phyloP scores from a whole-genome alignment of 306 rosid genomes.

The Prinsepia uniflora region DNA sequence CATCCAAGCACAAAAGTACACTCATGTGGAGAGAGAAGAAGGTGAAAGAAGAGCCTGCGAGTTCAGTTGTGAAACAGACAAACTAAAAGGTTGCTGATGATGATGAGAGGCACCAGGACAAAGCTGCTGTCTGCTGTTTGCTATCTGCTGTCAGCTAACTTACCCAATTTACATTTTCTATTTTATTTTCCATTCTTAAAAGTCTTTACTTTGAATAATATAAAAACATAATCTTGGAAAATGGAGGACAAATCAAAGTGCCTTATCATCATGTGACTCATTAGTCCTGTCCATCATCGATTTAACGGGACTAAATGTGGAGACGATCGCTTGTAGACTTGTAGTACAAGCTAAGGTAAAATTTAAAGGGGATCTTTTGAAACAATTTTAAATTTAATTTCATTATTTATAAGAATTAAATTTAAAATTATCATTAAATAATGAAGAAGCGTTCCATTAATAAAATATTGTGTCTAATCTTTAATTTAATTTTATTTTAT shows the following conservation, averaged over 20 bases:
- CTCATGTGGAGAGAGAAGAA: conserved; percentile 14
- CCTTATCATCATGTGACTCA: conserved; percentile 11
- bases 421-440: no score
- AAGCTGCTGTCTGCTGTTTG: conserved; percentile 8
- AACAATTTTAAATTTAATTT: no score
- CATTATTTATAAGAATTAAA: no score
- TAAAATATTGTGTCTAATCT: no score
- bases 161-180: conserved; percentile 3
- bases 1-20: conserved; percentile 19
- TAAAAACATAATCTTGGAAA: not conserved
- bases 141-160: conserved; percentile 3
- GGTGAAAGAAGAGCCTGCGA: conserved; percentile 12
- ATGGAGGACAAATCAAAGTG: conserved; percentile 29
- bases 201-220: not conserved
- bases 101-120: conserved; percentile 30
- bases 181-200: not conserved
- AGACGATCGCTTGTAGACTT: conserved; percentile 46
- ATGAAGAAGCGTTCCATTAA: no score
- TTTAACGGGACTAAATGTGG: conserved; percentile 1
- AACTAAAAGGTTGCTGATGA: conserved; percentile 40
- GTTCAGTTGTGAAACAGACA: conserved; percentile 68
- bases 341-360: conserved; percentile 37
- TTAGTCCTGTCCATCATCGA: not conserved
- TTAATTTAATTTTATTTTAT: no score
- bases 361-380: not conserved